phyloP scores from a whole-genome alignment of 2,329 filamentous ascomycete genomes.

The Knoxdaviesia capensis region DNA sequence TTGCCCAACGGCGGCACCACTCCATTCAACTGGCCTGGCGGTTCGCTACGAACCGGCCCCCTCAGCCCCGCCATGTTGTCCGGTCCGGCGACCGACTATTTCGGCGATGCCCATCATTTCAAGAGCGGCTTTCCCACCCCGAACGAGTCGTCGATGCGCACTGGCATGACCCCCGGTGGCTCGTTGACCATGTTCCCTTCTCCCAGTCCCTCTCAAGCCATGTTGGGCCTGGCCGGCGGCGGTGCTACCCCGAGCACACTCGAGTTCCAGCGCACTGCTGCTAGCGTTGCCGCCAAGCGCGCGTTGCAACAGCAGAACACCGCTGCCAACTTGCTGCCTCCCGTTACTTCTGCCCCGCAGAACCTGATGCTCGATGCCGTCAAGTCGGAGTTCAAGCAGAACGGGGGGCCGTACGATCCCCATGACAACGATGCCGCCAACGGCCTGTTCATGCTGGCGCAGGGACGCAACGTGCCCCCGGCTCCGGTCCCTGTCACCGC shows the following conservation, averaged over 20 bases:
- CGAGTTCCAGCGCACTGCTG: conserved; percentile 85
- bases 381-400: conserved; percentile 28
- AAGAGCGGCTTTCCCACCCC: conserved; percentile 79
- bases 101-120: conserved; percentile 58
- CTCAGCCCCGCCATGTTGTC: conserved; percentile 95
- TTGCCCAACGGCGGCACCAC: conserved; percentile 53
- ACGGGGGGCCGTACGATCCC: conserved; percentile 52
- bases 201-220: conserved; percentile 64
- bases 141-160: conserved; percentile 85
- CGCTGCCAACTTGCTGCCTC: conserved; percentile 1
- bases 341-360: conserved; percentile 11
- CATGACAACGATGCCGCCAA: conserved; percentile 94
- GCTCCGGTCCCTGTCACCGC: not conserved
- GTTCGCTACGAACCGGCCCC: conserved; percentile 77
- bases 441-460: conserved; percentile 76
- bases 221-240: conserved; percentile 63
- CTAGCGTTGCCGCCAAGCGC: conserved; percentile 54
- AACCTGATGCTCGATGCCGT: conserved; percentile 12
- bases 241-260: conserved; percentile 76
- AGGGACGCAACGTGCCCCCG: conserved; percentile 41
- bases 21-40: conserved; percentile 59
- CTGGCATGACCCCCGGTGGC: conserved; percentile 81
- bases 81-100: conserved; percentile 72
- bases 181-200: conserved; percentile 84
- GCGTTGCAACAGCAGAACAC: conserved; percentile 20